Evolutionary conservation across 192 early-diverging fungal genomes (phyloP).

Genomic region (Coemansia sp.): DNA sequence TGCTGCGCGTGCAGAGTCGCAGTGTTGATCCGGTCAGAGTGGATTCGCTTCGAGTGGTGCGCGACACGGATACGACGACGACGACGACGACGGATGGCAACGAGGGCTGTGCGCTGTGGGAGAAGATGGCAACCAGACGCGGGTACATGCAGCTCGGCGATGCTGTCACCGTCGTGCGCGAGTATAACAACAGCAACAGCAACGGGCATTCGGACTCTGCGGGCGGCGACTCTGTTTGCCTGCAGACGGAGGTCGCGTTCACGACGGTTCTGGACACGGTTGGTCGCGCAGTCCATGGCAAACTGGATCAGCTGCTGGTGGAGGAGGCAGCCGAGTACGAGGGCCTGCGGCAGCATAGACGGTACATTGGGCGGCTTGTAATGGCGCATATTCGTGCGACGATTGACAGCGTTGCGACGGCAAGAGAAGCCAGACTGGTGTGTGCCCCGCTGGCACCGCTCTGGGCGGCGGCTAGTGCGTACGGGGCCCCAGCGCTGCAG

Average conservation of each 20-base stretch:
- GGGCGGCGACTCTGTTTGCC: not conserved
- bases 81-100: not conserved
- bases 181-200: not conserved
- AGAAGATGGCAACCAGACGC: slow-evolving; percentile 1
- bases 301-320: not conserved
- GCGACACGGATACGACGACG: not conserved
- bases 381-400: slow-evolving; percentile 22
- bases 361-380: slow-evolving; percentile 18
- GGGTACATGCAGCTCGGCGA: slow-evolving; percentile 28
- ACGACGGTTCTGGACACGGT: slow-evolving; percentile 10
- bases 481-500: slow-evolving; percentile 9
- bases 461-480: slow-evolving; percentile 1
- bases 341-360: slow-evolving; percentile 6
- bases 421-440: slow-evolving; percentile 3
- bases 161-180: slow-evolving; percentile 14
- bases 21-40: slow-evolving; percentile 10
- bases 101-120: not conserved
- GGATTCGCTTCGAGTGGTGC: slow-evolving; percentile 1
- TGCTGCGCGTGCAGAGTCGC: slow-evolving; percentile 20
- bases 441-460: slow-evolving; percentile 16
- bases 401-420: slow-evolving; percentile 15
- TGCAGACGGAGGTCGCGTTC: slow-evolving; percentile 8
- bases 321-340: not conserved
- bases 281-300: not conserved
- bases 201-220: not conserved